Evolutionary conservation across 2,329 filamentous ascomycete genomes (phyloP).

Genomic region (Monilinia vaccinii-corymbosi): DNA sequence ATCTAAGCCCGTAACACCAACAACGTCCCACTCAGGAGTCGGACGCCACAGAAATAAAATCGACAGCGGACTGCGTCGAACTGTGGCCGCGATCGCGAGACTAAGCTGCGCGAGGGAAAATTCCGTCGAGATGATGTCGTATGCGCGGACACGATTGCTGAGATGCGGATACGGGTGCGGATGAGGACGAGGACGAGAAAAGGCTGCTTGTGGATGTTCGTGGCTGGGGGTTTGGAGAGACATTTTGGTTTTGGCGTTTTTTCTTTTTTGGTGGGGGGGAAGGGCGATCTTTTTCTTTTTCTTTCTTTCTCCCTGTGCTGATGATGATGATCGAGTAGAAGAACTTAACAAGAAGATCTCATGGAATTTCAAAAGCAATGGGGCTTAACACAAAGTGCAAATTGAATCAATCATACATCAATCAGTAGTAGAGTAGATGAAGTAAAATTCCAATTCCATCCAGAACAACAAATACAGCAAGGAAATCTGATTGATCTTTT

Average conservation of each 20-base stretch:
- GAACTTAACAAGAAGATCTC: neutral
- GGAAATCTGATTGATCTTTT: too few relatives aligned
- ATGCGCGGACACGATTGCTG: neutral
- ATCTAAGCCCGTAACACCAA: too few relatives aligned
- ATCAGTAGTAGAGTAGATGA: too few relatives aligned
- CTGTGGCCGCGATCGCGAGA: constrained; percentile 2
- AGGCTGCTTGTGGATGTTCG: neutral
- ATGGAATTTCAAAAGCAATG: neutral
- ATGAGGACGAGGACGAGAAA: neutral
- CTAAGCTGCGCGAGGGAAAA: constrained; percentile 4
- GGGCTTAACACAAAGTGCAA: neutral
- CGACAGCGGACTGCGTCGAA: neutral
- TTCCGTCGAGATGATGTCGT: neutral
- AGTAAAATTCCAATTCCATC: neutral
- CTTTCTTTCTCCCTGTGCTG: neutral
- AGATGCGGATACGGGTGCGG: too few relatives aligned
- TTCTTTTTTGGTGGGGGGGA: too few relatives aligned
- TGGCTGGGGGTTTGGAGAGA: constrained; percentile 4
- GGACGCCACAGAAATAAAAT: neutral
- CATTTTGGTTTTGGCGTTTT: neutral
- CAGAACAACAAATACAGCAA: too few relatives aligned
- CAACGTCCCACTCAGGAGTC: neutral
- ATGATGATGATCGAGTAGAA: neutral
- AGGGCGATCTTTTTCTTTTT: too few relatives aligned
- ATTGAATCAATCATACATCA: too few relatives aligned